phyloP scores from a whole-genome alignment of 2,329 filamentous ascomycete genomes.

The Coniochaeta prunicola region DNA sequence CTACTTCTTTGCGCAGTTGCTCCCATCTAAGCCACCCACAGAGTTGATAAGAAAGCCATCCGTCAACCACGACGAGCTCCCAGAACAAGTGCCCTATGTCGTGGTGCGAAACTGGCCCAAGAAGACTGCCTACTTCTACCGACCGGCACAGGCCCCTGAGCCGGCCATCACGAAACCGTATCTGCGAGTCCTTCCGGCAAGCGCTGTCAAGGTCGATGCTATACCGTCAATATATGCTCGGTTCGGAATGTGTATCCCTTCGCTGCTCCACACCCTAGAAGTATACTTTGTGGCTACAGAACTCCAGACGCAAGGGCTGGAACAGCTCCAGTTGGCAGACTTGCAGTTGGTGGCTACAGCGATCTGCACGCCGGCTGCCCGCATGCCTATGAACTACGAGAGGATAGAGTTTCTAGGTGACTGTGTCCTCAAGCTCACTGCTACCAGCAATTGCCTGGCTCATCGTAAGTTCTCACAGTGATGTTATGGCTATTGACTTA shows the following conservation, averaged over 20 bases:
- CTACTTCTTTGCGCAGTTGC: slow-evolving; percentile 30
- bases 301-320: slow-evolving; percentile 49
- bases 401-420: slow-evolving; percentile 84
- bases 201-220: slow-evolving; percentile 41
- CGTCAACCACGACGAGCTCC: slow-evolving; percentile 27
- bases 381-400: slow-evolving; percentile 64
- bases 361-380: slow-evolving; percentile 58
- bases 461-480: slow-evolving; percentile 32
- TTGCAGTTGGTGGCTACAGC: slow-evolving; percentile 56
- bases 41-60: slow-evolving; percentile 31
- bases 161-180: slow-evolving; percentile 27
- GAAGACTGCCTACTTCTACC: slow-evolving; percentile 53
- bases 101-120: slow-evolving; percentile 42
- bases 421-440: slow-evolving; percentile 68
- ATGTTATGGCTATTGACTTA: background rate
- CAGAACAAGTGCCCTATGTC: slow-evolving; percentile 41
- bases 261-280: slow-evolving; percentile 64
- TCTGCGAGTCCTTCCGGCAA: slow-evolving; percentile 34
- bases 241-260: slow-evolving; percentile 61
- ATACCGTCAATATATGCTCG: slow-evolving; percentile 35
- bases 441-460: slow-evolving; percentile 56
- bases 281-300: slow-evolving; percentile 54
- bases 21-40: slow-evolving; percentile 35
- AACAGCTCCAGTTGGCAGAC: slow-evolving; percentile 44
- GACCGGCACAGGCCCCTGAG: slow-evolving; percentile 4